phyloP scores from a whole-genome alignment of 352 stramenopile genomes.

The Thalassiosira livingstoniorum region DNA sequence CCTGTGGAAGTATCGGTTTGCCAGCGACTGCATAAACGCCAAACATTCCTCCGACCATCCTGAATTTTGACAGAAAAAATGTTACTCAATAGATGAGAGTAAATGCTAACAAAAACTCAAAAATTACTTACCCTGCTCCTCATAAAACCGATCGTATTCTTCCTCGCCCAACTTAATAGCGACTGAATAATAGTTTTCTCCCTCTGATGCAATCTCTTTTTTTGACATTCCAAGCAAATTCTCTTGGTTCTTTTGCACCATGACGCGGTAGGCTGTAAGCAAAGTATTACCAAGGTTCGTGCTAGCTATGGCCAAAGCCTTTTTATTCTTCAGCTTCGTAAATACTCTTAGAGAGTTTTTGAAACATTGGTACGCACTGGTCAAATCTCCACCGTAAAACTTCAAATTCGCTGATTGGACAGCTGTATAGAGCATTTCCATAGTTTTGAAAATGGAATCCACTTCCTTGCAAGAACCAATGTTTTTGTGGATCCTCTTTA shows the following conservation, averaged over 20 bases:
- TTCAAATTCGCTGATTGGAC: slow-evolving; percentile 62
- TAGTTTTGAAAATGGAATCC: slow-evolving; percentile 58
- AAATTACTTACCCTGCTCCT: not conserved
- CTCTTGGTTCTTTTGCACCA: slow-evolving; percentile 22
- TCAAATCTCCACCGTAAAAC: slow-evolving; percentile 65
- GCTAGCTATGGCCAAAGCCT: slow-evolving; percentile 64
- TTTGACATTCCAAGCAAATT: slow-evolving; percentile 3
- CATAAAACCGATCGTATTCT: slow-evolving; percentile 23
- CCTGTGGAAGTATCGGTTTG: slow-evolving; percentile 73
- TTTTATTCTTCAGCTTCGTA: slow-evolving; percentile 64
- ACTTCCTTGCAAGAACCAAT: slow-evolving; percentile 55
- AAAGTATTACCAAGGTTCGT: slow-evolving; percentile 73
- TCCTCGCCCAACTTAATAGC: slow-evolving; percentile 44
- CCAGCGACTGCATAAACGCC: slow-evolving; percentile 60
- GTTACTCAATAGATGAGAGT: not conserved
- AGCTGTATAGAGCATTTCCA: slow-evolving; percentile 69
- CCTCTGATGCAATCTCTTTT: slow-evolving; percentile 46
- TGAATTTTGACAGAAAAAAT: slow-evolving; percentile 27
- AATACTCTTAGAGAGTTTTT: slow-evolving; percentile 64
- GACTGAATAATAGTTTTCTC: slow-evolving; percentile 46
- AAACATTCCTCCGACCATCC: slow-evolving; percentile 44
- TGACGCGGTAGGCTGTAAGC: slow-evolving; percentile 54
- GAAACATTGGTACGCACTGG: slow-evolving; percentile 50
- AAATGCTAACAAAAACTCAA: not conserved
- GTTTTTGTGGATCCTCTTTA: not conserved